phyloP scores from a whole-genome alignment of 371 early-diverging fungal species.

The Mortierella sp. region DNA sequence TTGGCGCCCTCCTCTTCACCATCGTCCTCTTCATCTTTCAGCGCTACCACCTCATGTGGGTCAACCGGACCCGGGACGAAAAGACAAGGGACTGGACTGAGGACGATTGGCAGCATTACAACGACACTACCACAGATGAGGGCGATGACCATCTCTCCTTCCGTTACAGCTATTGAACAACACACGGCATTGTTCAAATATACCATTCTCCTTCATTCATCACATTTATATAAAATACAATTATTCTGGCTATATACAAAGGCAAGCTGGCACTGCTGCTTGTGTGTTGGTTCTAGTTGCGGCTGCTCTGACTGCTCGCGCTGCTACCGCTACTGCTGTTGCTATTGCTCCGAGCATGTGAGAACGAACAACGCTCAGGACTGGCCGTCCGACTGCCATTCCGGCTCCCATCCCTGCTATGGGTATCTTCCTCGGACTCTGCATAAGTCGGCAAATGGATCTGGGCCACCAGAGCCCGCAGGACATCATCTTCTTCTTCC shows the following conservation, averaged over 20 bases:
- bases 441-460: conserved; percentile 51
- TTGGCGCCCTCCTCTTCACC: conserved; percentile 42
- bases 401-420: conserved; percentile 32
- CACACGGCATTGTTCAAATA: neutral
- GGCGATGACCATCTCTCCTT: conserved; percentile 55
- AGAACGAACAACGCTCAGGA: conserved; percentile 19
- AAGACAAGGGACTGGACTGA: conserved; percentile 40
- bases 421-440: conserved; percentile 45
- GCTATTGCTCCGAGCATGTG: neutral
- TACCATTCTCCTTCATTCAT: neutral
- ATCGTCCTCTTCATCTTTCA: conserved; percentile 52
- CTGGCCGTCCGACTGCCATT: conserved; percentile 30
- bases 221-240: neutral
- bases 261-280: neutral
- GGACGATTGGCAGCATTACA: conserved; percentile 44
- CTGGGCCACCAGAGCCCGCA: conserved; percentile 23
- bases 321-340: neutral
- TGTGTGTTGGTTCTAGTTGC: neutral
- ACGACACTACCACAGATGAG: conserved; percentile 40
- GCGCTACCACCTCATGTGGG: conserved; percentile 36
- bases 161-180: conserved; percentile 34
- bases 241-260: neutral
- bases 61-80: conserved; percentile 31
- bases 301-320: no score
- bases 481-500: conserved; percentile 32